Evolutionary conservation across 495 filamentous ascomycete species (phyloP).

Genomic region (Aspergillus incahuasiensis): DNA sequence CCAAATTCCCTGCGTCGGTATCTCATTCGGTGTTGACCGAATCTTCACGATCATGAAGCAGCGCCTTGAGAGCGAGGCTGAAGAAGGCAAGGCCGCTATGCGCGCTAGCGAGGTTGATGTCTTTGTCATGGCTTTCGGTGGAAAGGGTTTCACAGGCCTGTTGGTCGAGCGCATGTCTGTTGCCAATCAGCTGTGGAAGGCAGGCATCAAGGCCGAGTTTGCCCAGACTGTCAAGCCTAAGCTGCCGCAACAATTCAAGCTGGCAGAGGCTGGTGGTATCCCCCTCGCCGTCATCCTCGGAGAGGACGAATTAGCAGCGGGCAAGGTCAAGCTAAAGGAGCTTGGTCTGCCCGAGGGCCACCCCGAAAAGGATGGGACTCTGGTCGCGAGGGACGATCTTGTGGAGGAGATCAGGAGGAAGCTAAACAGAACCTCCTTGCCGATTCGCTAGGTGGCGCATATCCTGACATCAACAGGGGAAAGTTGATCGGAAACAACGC

Average conservation of each 20-base stretch:
- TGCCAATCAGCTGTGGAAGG: constrained; percentile 67
- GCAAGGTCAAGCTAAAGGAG: constrained; percentile 80
- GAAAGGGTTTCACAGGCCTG: constrained; percentile 78
- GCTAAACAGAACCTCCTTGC: constrained; percentile 2
- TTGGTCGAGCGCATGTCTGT: constrained; percentile 77
- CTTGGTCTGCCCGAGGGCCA: constrained; percentile 74
- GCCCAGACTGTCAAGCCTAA: constrained; percentile 76
- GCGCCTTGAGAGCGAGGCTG: constrained; percentile 54
- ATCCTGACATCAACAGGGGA: neutral
- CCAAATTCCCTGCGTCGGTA: constrained; percentile 86
- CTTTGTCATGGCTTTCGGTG: constrained; percentile 90
- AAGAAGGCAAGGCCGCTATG: constrained; percentile 47
- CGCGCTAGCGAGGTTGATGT: constrained; percentile 71
- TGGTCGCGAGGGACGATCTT: constrained; percentile 58
- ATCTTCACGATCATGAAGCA: constrained; percentile 90
- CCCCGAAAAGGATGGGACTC: constrained; percentile 79
- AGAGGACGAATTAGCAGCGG: constrained; percentile 70
- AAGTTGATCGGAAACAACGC: neutral
- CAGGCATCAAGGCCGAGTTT: constrained; percentile 79
- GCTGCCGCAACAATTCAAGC: constrained; percentile 72
- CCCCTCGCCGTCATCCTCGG: constrained; percentile 76
- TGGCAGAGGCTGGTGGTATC: constrained; percentile 64
- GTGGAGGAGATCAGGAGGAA: constrained; percentile 53
- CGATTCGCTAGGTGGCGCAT: neutral
- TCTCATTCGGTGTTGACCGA: constrained; percentile 91